Conservation (phyloP, 2,329 filamentous ascomycete genomes). For the Botrytis sinoallii region DNA sequence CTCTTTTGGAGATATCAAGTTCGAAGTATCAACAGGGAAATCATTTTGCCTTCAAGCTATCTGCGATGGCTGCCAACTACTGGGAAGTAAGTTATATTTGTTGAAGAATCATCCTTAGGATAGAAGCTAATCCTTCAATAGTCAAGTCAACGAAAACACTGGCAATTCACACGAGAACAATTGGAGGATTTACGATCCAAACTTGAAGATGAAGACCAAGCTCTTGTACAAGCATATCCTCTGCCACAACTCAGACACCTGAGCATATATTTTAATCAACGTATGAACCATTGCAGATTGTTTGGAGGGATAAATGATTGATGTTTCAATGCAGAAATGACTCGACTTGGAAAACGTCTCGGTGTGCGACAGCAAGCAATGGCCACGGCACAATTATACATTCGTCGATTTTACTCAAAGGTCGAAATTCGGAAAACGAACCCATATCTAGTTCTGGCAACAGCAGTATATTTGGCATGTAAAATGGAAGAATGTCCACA, state of each 20-base stretch:
- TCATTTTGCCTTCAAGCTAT: not conserved
- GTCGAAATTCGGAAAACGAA: constrained; percentile 92
- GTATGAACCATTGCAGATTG: constrained; percentile 48
- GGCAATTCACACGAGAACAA: constrained; percentile 84
- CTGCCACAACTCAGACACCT: constrained; percentile 78
- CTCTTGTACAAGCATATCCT: constrained; percentile 73
- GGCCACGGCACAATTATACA: constrained; percentile 90
- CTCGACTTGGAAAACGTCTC: constrained; percentile 79
- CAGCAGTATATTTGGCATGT: constrained; percentile 89
- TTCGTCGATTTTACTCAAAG: constrained; percentile 88
- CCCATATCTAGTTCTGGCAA: constrained; percentile 88
- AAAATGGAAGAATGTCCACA: constrained; percentile 98
- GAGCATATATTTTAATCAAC: constrained; percentile 88
- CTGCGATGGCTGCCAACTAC: constrained; percentile 24
- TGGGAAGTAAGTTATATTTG: constrained; percentile 18
- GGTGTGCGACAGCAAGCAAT: constrained; percentile 85
- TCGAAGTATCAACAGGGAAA: not conserved
- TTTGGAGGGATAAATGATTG: not conserved
- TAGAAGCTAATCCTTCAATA: constrained; percentile 37
- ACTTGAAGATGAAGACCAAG: constrained; percentile 73
- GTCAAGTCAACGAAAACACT: constrained; percentile 84
- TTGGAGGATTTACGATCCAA: constrained; percentile 71
- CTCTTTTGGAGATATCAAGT: not conserved
- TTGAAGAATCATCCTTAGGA: not conserved
- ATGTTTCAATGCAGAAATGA: constrained; percentile 57